Evolutionary conservation across 352 stramenopile species (phyloP).

Genomic region (Globisporangium megalacanthum): DNA sequence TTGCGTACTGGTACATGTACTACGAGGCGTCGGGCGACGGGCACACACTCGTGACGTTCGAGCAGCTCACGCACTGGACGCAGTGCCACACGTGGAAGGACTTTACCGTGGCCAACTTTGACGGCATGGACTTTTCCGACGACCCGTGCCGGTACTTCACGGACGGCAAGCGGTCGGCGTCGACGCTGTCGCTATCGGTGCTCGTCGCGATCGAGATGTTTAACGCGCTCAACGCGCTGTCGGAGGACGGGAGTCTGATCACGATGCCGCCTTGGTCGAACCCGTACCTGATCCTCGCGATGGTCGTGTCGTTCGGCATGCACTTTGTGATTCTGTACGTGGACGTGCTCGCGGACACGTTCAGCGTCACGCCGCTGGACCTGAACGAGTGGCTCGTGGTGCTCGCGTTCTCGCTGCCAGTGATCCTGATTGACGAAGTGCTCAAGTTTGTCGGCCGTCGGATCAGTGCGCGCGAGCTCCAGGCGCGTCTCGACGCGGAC

Average conservation of each 20-base stretch:
- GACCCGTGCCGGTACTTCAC: constrained; percentile 93
- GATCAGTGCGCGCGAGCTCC: constrained; percentile 70
- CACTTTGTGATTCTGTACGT: constrained; percentile 95
- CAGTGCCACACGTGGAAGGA: constrained; percentile 89
- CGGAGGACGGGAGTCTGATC: constrained; percentile 88
- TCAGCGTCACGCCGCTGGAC: constrained; percentile 90
- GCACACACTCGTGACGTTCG: constrained; percentile 88
- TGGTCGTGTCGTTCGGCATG: constrained; percentile 90
- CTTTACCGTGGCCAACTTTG: constrained; percentile 91
- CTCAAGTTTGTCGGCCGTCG: constrained; percentile 90
- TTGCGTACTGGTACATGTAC: constrained; percentile 94
- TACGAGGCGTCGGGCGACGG: constrained; percentile 88
- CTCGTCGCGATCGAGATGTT: constrained; percentile 96
- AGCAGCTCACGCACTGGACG: constrained; percentile 88
- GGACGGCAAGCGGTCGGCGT: constrained; percentile 89
- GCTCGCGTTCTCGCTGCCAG: constrained; percentile 88
- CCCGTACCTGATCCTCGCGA: constrained; percentile 91
- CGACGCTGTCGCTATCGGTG: constrained; percentile 91
- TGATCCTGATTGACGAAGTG: constrained; percentile 94
- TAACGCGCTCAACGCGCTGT: constrained; percentile 93
- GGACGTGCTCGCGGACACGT: constrained; percentile 89
- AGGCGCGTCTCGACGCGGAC: constrained; percentile 42
- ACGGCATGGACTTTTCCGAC: constrained; percentile 85
- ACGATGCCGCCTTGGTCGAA: constrained; percentile 93
- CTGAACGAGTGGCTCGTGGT: constrained; percentile 92